Percentiles rank a stretch among this genome's conserved stretches.
Conservation (phyloP, 192 early-diverging fungal species). For the Entomortierella parvispora region DNA sequence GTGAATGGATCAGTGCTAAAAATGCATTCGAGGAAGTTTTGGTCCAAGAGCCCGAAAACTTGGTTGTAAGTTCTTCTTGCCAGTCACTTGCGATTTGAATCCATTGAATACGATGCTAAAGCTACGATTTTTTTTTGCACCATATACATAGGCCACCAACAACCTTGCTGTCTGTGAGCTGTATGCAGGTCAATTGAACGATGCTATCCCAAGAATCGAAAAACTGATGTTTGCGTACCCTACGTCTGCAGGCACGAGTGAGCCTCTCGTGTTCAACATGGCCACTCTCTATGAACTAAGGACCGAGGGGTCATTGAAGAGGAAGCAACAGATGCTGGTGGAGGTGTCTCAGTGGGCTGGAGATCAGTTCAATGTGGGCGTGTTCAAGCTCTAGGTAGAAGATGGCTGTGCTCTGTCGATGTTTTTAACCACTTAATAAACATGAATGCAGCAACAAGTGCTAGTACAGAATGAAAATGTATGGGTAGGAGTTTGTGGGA, state of each 20-base stretch:
- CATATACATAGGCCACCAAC: constrained; percentile 48
- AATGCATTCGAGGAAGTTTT: constrained; percentile 52
- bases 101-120: background rate
- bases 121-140: background rate
- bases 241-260: constrained; percentile 56
- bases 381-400: constrained; percentile 53
- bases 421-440: background rate
- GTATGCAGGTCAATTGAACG: constrained; percentile 58
- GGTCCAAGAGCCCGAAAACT: constrained; percentile 54
- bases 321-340: constrained; percentile 54
- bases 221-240: constrained; percentile 50
- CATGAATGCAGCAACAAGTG: too few relatives aligned
- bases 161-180: constrained; percentile 62
- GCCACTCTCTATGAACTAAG: constrained; percentile 64
- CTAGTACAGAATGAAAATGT: too few relatives aligned
- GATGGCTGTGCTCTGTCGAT: background rate
- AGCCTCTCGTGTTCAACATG: constrained; percentile 59
- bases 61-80: constrained; percentile 42
- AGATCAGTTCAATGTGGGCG: constrained; percentile 58
- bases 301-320: constrained; percentile 49
- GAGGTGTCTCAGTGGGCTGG: constrained; percentile 60
- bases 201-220: constrained; percentile 56
- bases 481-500: background rate
- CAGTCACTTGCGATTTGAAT: background rate
- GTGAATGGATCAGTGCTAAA: constrained; percentile 56